Evolutionary conservation across 352 stramenopile genomes (phyloP), one percentile per base, ranked within the genome.

Genomic region (Pythium dissimile): DNA sequence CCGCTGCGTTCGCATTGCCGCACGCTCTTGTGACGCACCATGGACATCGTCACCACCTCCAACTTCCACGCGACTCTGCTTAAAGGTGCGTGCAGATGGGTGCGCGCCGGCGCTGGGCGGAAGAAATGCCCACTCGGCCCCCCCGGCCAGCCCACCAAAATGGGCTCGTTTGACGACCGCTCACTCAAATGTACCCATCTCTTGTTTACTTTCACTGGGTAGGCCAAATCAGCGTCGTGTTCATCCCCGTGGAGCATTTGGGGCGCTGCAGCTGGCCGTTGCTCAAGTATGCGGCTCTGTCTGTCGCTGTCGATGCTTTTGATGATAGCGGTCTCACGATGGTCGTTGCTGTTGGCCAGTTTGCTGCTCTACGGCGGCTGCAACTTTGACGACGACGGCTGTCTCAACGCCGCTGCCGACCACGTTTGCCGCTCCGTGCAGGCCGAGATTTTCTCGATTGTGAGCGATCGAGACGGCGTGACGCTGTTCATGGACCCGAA

Each of bases 41-140:
- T 90, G 81, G 84, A 94, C 61, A 90, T 94, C 52, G 83, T 94
- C 26, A 93, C 85, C 43, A 94, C 85, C 34, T 92, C 85, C 69
- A 94, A 94, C 69, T 93, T 94, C 67, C 85, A 94, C 66, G 85
- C 85, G 35, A 94, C 84, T 60, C 62, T 94, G 55, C 75, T 94
- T 49, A 71, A 75, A 74, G 82, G 84, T 90, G 44, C 72, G 67
- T 59, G n/a, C n/a, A n/a, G n/a, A n/a, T n/a, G n/a, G n/a, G n/a
- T n/a, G n/a, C n/a, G n/a, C n/a, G n/a, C n/a, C n/a, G n/a, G n/a
- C n/a, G n/a, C n/a, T n/a, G n/a, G n/a, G n/a, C n/a, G n/a, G n/a
- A n/a, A n/a, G n/a, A n/a, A n/a, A n/a, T n/a, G n/a, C n/a, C n/a
- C n/a, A n/a, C n/a, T n/a, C n/a, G n/a, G n/a, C n/a, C n/a, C n/a